These are phyloP conservation scores for Amylocystis lapponica DNA, from an alignment of 768 basidiomycete species.

Conservation along the genomic window DNA sequence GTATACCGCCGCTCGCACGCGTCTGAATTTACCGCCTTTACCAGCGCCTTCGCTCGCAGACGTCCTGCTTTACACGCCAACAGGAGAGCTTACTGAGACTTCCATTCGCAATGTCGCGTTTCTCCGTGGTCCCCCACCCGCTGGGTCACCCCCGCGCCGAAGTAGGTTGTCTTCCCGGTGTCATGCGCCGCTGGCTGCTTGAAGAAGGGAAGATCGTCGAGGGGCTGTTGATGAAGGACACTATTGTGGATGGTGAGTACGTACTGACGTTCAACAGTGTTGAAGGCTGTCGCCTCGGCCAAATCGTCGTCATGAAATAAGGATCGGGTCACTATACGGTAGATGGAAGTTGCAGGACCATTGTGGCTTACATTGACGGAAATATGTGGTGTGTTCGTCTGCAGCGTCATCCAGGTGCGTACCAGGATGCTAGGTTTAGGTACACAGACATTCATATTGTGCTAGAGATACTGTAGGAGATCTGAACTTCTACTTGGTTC, in stretches of 20 bases:
- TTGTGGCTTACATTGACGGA: too few relatives aligned
- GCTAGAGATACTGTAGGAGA: too few relatives aligned
- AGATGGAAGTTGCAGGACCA: too few relatives aligned
- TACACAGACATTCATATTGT: too few relatives aligned
- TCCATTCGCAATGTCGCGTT: constrained; percentile 72
- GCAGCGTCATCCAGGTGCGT: too few relatives aligned
- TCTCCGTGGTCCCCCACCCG: constrained; percentile 32
- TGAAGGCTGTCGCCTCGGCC: constrained; percentile 59
- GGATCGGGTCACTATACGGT: too few relatives aligned
- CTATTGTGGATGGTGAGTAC: constrained; percentile 49
- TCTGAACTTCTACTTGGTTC: too few relatives aligned
- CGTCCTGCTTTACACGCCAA: constrained; percentile 57
- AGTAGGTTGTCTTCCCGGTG: constrained; percentile 69
- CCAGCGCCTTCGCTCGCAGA: constrained; percentile 33
- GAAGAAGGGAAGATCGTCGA: constrained; percentile 46
- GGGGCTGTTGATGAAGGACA: constrained; percentile 35
- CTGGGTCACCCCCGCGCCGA: constrained; percentile 65
- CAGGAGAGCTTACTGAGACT: constrained; percentile 51
- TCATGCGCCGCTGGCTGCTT: constrained; percentile 64
- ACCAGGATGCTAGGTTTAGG: too few relatives aligned
- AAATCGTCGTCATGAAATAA: constrained; percentile 7
- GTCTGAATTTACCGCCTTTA: constrained; percentile 40
- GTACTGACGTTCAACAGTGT: constrained; percentile 71
- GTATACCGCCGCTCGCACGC: constrained; percentile 60
- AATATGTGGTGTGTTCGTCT: too few relatives aligned